Percentiles rank a stretch among this genome's conserved stretches.
Evolutionary conservation across 192 early-diverging fungal genomes (phyloP).

Genomic region (Oehlia diaphana): DNA sequence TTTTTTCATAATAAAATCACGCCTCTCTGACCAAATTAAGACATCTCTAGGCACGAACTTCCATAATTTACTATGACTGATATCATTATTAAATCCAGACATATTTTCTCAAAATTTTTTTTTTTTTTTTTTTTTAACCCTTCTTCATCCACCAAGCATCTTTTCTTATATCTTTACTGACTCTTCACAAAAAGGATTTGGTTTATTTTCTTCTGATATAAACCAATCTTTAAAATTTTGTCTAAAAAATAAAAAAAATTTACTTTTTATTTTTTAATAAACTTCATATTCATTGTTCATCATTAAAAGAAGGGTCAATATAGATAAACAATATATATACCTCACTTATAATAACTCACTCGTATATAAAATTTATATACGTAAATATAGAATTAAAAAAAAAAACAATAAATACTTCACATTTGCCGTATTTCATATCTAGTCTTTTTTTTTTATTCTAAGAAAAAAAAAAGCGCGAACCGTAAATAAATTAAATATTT

Average conservation of each 20-base stretch:
- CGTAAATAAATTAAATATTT: not conserved
- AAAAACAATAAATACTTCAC: slow-evolving; percentile 6
- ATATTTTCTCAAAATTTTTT: too few species aligned
- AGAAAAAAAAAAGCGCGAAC: not conserved
- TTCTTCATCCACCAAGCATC: not conserved
- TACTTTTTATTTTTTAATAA: too few species aligned
- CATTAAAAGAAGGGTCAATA: not conserved
- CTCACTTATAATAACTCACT: too few species aligned
- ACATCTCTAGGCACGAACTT: not conserved
- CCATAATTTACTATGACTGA: not conserved
- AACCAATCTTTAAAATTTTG: not conserved
- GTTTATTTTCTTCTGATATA: not conserved
- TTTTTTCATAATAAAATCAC: not conserved
- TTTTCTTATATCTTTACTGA: not conserved
- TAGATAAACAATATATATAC: not conserved
- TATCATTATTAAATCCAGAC: not conserved
- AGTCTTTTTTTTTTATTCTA: not conserved
- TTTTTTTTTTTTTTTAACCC: slow-evolving; percentile 6
- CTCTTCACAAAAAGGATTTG: not conserved
- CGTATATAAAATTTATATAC: too few species aligned
- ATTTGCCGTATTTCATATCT: not conserved
- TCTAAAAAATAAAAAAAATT: not conserved
- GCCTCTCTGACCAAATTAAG: slow-evolving; percentile 13
- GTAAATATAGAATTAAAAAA: not conserved
- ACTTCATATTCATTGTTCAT: too few species aligned